Conservation (phyloP, 2,329 filamentous ascomycete species). For the Calonectria naviculata region DNA sequence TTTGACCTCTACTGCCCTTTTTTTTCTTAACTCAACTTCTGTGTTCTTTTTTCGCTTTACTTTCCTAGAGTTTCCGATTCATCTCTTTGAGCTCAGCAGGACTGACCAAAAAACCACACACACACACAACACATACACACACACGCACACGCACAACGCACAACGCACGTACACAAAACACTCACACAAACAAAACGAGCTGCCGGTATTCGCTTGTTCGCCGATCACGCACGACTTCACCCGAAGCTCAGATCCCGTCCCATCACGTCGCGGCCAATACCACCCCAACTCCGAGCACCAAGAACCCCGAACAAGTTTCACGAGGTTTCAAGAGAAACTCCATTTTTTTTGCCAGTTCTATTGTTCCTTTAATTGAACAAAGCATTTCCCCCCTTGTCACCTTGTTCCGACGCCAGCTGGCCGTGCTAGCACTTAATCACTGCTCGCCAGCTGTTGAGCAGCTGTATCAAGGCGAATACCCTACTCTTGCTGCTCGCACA, state of each 20-base stretch:
- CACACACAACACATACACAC: background rate
- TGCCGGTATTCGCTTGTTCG: background rate
- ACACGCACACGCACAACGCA: background rate
- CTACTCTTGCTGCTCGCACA: slow-evolving; percentile 26
- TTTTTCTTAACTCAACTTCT: background rate
- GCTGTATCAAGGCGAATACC: slow-evolving; percentile 10
- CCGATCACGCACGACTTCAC: background rate
- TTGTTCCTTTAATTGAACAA: slow-evolving; percentile 14
- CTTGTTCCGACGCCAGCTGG: slow-evolving; percentile 1
- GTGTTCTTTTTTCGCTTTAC: background rate
- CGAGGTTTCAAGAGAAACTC: background rate
- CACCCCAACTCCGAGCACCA: background rate
- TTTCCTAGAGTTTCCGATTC: slow-evolving; percentile 16
- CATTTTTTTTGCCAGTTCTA: background rate
- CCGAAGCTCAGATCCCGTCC: background rate
- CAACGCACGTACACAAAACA: background rate
- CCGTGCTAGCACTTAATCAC: slow-evolving; percentile 21
- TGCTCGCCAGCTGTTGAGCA: slow-evolving; percentile 34
- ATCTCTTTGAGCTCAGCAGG: slow-evolving; percentile 39
- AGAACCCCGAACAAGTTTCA: background rate
- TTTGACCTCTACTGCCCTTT: background rate
- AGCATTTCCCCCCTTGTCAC: background rate
- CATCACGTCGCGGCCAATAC: background rate
- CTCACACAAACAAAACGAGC: background rate
- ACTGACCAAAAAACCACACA: slow-evolving; percentile 31